These are phyloP conservation scores for Trichosporon sp. DNA, from an alignment of 1,284 basidiomycete genomes.

Conservation along the genomic window DNA sequence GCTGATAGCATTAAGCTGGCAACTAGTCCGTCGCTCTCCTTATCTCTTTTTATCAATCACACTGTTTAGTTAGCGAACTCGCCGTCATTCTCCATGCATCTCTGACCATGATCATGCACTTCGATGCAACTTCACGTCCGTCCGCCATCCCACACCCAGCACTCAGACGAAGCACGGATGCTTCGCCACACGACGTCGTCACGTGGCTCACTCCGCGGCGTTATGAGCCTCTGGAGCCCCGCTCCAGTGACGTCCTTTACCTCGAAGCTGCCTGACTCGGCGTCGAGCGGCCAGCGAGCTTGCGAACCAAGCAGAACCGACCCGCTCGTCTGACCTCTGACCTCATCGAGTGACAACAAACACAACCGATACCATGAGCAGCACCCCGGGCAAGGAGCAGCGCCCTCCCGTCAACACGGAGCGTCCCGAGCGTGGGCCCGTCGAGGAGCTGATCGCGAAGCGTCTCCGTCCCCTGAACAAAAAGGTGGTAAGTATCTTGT, in stretches of 20 bases:
- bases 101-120: background rate
- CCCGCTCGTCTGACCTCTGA: background rate
- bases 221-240: slow-evolving; percentile 4
- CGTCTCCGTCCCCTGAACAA: slow-evolving; percentile 67
- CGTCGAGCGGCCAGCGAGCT: background rate
- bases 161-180: background rate
- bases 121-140: background rate
- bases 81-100: too few relatives aligned
- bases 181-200: background rate
- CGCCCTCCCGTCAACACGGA: background rate
- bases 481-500: slow-evolving; percentile 70
- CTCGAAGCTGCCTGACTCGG: background rate
- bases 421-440: slow-evolving; percentile 50
- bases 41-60: too few relatives aligned
- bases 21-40: too few relatives aligned
- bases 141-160: too few relatives aligned
- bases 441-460: slow-evolving; percentile 70
- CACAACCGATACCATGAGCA: background rate
- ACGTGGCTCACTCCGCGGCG: slow-evolving; percentile 7
- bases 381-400: background rate
- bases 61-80: too few relatives aligned
- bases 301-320: background rate
- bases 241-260: slow-evolving; percentile 1
- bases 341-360: background rate
- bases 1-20: too few relatives aligned